phyloP scores from a whole-genome alignment of 164 flowering plant genomes.

The Saururus chinensis region DNA sequence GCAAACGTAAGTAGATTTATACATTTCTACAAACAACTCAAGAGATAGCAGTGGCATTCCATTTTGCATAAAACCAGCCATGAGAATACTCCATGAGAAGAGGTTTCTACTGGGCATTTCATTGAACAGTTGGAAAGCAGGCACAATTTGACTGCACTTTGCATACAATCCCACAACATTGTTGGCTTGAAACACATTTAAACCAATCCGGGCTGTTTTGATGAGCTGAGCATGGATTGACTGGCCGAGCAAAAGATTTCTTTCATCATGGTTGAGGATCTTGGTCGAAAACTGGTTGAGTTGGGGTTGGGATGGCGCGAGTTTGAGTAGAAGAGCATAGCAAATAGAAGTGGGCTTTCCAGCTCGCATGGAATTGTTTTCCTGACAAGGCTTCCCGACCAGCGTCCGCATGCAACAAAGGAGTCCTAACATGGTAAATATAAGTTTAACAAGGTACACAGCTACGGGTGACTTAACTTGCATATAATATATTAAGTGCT shows the following conservation, averaged over 20 bases:
- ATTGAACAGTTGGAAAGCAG: conserved; percentile 50
- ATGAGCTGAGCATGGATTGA: conserved; percentile 43
- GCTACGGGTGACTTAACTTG: too few relatives aligned
- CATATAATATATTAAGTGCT: too few relatives aligned
- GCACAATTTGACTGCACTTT: conserved; percentile 26
- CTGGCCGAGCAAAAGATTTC: conserved; percentile 15
- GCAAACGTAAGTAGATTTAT: conserved; percentile 7
- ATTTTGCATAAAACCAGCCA: conserved; percentile 43
- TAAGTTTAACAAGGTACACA: too few relatives aligned
- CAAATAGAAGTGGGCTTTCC: neutral
- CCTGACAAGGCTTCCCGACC: too few relatives aligned
- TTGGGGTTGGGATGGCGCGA: neutral
- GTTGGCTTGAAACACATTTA: conserved; percentile 19
- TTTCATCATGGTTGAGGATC: neutral
- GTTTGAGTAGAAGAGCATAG: conserved; percentile 3
- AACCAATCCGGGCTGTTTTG: conserved; percentile 11
- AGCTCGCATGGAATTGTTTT: conserved; percentile 2
- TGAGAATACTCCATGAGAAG: conserved; percentile 53
- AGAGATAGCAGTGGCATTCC: conserved; percentile 32
- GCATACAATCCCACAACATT: conserved; percentile 45
- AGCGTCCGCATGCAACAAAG: too few relatives aligned
- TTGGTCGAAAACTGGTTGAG: neutral
- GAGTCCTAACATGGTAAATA: too few relatives aligned
- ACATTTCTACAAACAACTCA: conserved; percentile 36
- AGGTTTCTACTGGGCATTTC: conserved; percentile 42